Evolutionary conservation across 2,329 filamentous ascomycete genomes (phyloP), one percentile per base, ranked within the genome.

Genomic region (Cytospora schulzeri): DNA sequence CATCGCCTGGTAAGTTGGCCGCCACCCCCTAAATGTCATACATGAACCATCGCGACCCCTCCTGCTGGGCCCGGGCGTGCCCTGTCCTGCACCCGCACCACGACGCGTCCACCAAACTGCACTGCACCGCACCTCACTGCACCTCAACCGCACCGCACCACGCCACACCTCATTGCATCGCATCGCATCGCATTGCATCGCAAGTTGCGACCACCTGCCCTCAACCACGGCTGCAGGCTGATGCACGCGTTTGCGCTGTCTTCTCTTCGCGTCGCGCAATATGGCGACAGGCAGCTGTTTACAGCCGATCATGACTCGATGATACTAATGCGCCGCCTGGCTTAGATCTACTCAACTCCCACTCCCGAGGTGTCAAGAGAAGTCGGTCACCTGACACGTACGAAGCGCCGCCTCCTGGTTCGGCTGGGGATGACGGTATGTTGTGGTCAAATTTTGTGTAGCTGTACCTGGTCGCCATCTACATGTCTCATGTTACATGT

Each of bases 391-490:
- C 90, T 71, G 86, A 91, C 71, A 79, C 76, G 66, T 86, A 88
- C 78, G 84, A 87, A 73, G 76, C 80, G 69, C 78, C 78, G 63
- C 70, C 76, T 66, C 79, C 79, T 69, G 84, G 83, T 71, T 82
- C 83, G 70, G 82, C 86, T 75, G 88, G 87, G 81, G 85, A 90
- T 80, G 87, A 91, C 83, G 88, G 91, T 93, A 90, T 80, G 90
- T 88, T 73, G 73, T 76, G 73, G 68, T 73, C 70, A 74, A 72
- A 71, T 73, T 70, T 66, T 75, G 71, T 74, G 75, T 74, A 76
- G 70, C 73, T 73, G 72, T 69, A 69, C 73, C 69, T 73, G 71
- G 70, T 73, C 70, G 72, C 69, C 71, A 66, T 68, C 65, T 67
- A 70, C 65, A 61, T 69, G 58, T 69, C 60, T 68, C 70, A 70